phyloP scores from a whole-genome alignment of 2,329 filamentous ascomycete genomes.

The Samsoniella hepiali region DNA sequence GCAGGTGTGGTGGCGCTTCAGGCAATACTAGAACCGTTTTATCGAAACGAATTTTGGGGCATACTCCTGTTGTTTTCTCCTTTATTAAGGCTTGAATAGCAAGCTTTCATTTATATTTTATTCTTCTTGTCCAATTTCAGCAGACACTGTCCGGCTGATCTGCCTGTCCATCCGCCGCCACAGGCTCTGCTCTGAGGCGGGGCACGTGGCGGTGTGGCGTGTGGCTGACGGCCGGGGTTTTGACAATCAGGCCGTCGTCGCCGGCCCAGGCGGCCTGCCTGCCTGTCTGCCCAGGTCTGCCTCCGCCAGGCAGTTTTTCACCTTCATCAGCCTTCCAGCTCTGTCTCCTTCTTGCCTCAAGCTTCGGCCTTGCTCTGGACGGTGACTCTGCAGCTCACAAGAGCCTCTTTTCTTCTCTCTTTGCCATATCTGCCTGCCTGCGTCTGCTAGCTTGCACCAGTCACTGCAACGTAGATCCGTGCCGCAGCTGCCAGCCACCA shows the following conservation, averaged over 20 bases:
- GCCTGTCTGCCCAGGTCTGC: background rate
- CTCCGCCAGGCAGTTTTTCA: background rate
- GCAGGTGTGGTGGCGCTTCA: no score
- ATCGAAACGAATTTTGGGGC: no score
- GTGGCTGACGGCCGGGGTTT: background rate
- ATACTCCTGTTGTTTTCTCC: no score
- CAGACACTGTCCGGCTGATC: no score
- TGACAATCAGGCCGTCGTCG: background rate
- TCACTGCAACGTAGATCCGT: background rate
- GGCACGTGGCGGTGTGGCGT: background rate
- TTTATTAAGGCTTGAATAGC: no score
- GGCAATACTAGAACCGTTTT: no score
- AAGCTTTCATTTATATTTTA: no score
- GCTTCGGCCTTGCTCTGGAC: background rate
- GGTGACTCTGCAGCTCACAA: background rate
- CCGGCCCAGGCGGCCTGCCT: background rate
- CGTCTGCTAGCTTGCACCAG: background rate
- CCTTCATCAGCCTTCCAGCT: background rate
- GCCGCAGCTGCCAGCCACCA: conserved; percentile 1
- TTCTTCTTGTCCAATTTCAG: no score
- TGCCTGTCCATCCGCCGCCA: background rate
- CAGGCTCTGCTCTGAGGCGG: background rate
- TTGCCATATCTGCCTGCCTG: background rate
- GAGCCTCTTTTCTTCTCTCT: background rate
- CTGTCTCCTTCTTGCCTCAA: background rate